Percentiles rank a stretch among this genome's conserved stretches.
These are phyloP conservation scores for Tuber calosporum DNA, from an alignment of 495 filamentous ascomycete species.

Conservation along the genomic window DNA sequence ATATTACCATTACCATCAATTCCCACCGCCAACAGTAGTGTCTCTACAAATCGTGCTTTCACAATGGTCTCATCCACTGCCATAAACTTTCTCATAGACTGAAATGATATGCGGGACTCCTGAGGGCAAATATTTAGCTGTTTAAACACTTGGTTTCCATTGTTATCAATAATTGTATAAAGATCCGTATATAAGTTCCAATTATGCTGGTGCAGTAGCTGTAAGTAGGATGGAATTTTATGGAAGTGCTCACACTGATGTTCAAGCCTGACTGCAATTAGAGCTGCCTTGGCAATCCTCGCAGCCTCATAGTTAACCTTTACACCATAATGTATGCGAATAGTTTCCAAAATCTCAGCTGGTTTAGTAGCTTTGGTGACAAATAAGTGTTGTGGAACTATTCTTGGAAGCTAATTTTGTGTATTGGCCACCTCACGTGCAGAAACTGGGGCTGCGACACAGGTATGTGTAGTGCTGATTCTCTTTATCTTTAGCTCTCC, in stretches of 20 bases:
- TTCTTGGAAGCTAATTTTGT: conserved; percentile 27
- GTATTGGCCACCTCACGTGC: conserved; percentile 24
- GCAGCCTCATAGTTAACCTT: conserved; percentile 28
- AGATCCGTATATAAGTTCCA: not conserved
- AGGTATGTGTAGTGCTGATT: conserved; percentile 1
- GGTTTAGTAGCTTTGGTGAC: conserved; percentile 30
- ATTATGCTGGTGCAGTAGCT: conserved; percentile 10
- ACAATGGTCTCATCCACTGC: conserved; percentile 10
- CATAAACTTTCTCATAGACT: not conserved
- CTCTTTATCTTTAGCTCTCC: not conserved
- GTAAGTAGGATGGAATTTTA: conserved; percentile 17
- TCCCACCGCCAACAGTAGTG: conserved; percentile 11
- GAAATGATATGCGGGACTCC: not conserved
- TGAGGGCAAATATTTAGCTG: not conserved
- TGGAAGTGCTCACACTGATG: conserved; percentile 5
- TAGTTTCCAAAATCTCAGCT: conserved; percentile 24
- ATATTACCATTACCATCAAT: conserved; percentile 22
- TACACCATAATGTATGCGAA: conserved; percentile 22
- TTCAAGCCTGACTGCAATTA: conserved; percentile 2
- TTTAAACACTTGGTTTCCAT: not conserved
- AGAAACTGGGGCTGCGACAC: conserved; percentile 7
- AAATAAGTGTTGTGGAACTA: conserved; percentile 26
- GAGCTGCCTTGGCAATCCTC: conserved; percentile 16
- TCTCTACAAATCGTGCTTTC: conserved; percentile 15
- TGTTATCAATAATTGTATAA: not conserved